Conservation (phyloP, 2,329 filamentous ascomycete genomes). For the Keithomyces neogunnii region DNA sequence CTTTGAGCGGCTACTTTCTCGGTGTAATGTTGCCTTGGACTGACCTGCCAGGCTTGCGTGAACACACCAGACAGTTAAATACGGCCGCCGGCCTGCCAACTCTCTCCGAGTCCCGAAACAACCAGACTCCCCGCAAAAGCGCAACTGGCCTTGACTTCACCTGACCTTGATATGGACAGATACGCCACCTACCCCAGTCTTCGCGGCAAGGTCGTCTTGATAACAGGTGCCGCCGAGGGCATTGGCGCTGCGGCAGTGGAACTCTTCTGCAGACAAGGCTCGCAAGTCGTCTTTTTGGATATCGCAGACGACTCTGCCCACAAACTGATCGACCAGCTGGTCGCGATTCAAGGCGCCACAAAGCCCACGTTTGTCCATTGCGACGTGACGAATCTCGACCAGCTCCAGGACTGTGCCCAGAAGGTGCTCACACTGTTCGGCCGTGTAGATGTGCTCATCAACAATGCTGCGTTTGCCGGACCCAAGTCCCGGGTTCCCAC, state of each 20-base stretch:
- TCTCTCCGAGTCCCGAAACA: too few relatives aligned
- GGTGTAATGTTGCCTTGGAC: too few relatives aligned
- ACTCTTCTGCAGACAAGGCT: conserved; percentile 34
- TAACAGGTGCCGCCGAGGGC: conserved; percentile 38
- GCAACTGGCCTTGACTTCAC: too few relatives aligned
- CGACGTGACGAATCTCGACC: conserved; percentile 29
- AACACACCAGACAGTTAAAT: too few relatives aligned
- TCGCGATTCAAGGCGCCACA: conserved; percentile 6
- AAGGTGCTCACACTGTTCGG: conserved; percentile 19
- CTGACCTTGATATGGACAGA: conserved; percentile 3
- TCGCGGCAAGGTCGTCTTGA: conserved; percentile 29
- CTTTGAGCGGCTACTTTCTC: too few relatives aligned
- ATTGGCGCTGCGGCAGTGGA: conserved; percentile 37
- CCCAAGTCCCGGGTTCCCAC: conserved; percentile 19
- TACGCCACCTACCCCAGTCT: conserved; percentile 33
- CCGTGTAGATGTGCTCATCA: conserved; percentile 67
- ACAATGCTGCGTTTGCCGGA: conserved; percentile 58
- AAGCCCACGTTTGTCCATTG: conserved; percentile 31
- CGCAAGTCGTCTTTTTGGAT: conserved; percentile 36
- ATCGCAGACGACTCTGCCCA: conserved; percentile 22
- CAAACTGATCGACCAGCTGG: conserved; percentile 19
- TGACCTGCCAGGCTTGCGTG: too few relatives aligned
- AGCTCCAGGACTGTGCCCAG: conserved; percentile 23
- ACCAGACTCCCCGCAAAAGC: too few relatives aligned
- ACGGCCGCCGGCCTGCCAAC: too few relatives aligned